Conservation (phyloP, 305 asterid species). For the Fraxinus dipetala region DNA sequence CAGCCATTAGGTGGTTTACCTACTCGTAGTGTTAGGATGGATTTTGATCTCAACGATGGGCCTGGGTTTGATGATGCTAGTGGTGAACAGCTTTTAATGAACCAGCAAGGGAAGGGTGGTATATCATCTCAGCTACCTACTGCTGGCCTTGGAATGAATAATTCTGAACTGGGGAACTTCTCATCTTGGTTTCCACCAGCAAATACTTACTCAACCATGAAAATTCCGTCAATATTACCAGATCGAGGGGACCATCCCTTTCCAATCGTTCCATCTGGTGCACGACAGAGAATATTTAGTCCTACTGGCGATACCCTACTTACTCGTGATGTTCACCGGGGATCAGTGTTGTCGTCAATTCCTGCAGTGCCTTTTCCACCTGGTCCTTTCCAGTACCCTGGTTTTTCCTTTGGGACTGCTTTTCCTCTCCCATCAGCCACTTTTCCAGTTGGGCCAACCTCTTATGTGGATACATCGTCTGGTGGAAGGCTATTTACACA, state of each 20-base stretch:
- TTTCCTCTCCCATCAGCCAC: conserved; percentile 61
- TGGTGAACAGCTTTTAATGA: conserved; percentile 41
- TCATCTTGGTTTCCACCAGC: conserved; percentile 75
- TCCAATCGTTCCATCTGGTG: conserved; percentile 53
- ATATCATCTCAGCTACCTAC: conserved; percentile 40
- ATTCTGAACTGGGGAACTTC: conserved; percentile 49
- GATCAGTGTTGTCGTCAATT: conserved; percentile 78
- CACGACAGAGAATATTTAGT: conserved; percentile 54
- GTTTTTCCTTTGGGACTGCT: conserved; percentile 61
- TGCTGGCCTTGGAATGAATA: conserved; percentile 39
- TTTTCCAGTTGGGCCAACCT: conserved; percentile 54
- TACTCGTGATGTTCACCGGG: conserved; percentile 59
- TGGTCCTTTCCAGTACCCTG: conserved; percentile 57
- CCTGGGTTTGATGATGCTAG: conserved; percentile 63
- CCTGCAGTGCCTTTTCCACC: conserved; percentile 67
- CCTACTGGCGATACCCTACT: conserved; percentile 49
- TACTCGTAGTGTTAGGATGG: conserved; percentile 47
- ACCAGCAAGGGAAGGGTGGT: conserved; percentile 41
- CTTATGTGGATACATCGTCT: conserved; percentile 62
- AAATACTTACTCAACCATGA: conserved; percentile 55
- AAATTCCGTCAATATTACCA: conserved; percentile 57
- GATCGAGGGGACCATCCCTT: conserved; percentile 62
- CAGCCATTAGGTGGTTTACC: conserved; percentile 39
- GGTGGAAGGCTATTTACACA: conserved; percentile 63
- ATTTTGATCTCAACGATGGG: conserved; percentile 78